These are phyloP conservation scores for Nannizziopsis barbatae DNA, from an alignment of 2,329 filamentous ascomycete species.

Conservation along the genomic window DNA sequence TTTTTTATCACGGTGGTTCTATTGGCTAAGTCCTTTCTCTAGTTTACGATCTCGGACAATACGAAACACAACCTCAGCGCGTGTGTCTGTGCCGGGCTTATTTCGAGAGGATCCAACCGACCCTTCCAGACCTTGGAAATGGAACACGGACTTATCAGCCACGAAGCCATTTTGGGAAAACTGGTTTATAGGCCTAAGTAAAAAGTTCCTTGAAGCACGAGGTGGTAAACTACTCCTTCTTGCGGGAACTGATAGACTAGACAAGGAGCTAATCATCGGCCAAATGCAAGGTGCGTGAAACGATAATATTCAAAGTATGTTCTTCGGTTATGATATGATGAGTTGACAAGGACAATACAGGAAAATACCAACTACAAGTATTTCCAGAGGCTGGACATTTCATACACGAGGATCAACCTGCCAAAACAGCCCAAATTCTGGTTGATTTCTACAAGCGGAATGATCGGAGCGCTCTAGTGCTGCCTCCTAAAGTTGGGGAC, in stretches of 20 bases:
- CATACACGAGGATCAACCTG: slow-evolving; percentile 86
- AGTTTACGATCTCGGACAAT: slow-evolving; percentile 72
- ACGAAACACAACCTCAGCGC: slow-evolving; percentile 69
- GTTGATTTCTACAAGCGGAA: slow-evolving; percentile 90
- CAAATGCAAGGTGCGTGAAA: slow-evolving; percentile 74
- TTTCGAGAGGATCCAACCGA: slow-evolving; percentile 42
- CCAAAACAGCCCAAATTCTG: slow-evolving; percentile 73
- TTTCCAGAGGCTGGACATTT: slow-evolving; percentile 95
- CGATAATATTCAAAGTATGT: too few species aligned
- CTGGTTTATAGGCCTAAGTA: slow-evolving; percentile 82
- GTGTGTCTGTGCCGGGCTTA: slow-evolving; percentile 75
- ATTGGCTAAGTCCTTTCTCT: background rate
- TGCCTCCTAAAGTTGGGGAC: slow-evolving; percentile 85
- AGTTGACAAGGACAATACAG: slow-evolving; percentile 18
- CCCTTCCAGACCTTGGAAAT: slow-evolving; percentile 53
- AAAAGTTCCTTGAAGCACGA: slow-evolving; percentile 69
- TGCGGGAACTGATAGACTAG: slow-evolving; percentile 78
- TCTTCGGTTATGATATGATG: background rate
- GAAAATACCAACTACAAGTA: slow-evolving; percentile 91
- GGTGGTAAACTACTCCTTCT: slow-evolving; percentile 78
- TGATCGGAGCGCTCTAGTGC: slow-evolving; percentile 68
- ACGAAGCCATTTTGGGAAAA: slow-evolving; percentile 89
- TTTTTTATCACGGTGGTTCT: too few species aligned
- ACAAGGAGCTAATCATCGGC: slow-evolving; percentile 86
- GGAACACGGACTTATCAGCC: slow-evolving; percentile 71